A percentile compares a stretch with the other conserved stretches of the same genome.
Conservation (phyloP, 2,329 filamentous ascomycete species). For the Cladosporium sp. region DNA sequence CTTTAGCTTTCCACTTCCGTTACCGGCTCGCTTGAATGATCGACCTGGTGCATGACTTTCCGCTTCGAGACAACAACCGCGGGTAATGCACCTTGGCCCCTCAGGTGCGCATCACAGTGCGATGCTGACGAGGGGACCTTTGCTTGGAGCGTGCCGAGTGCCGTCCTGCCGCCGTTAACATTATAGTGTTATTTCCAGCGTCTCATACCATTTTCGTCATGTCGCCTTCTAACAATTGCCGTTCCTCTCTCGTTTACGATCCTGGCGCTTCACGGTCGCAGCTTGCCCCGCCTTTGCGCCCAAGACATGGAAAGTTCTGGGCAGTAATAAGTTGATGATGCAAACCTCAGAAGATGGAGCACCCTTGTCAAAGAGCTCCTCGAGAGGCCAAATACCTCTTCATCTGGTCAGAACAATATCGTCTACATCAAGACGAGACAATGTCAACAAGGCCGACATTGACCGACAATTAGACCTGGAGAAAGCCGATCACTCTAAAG, state of each 20-base stretch:
- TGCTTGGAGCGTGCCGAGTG: slow-evolving; percentile 7
- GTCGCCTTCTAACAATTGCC: no score
- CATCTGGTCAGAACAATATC: slow-evolving; percentile 3
- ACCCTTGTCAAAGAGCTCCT: neutral
- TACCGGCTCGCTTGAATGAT: slow-evolving; percentile 4
- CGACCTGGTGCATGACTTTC: slow-evolving; percentile 4
- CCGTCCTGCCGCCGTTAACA: neutral
- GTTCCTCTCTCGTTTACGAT: neutral
- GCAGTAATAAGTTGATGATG: neutral
- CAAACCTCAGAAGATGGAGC: neutral
- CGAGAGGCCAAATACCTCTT: slow-evolving; percentile 1
- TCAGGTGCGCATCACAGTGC: slow-evolving; percentile 4
- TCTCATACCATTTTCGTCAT: no score
- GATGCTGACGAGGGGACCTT: slow-evolving; percentile 2
- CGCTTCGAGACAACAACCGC: neutral
- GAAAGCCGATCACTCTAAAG: slow-evolving; percentile 25
- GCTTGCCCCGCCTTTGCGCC: neutral
- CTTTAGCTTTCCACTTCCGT: slow-evolving; percentile 4
- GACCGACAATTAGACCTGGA: slow-evolving; percentile 17
- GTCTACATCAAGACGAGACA: neutral
- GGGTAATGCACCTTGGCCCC: slow-evolving; percentile 9
- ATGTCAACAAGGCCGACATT: slow-evolving; percentile 13
- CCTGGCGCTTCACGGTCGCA: neutral
- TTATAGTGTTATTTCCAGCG: neutral
- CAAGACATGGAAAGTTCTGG: neutral